Percentiles rank a stretch among this genome's conserved stretches.
These are phyloP conservation scores for Vanrija humicola DNA, from an alignment of 1,284 basidiomycete species.

Conservation along the genomic window DNA sequence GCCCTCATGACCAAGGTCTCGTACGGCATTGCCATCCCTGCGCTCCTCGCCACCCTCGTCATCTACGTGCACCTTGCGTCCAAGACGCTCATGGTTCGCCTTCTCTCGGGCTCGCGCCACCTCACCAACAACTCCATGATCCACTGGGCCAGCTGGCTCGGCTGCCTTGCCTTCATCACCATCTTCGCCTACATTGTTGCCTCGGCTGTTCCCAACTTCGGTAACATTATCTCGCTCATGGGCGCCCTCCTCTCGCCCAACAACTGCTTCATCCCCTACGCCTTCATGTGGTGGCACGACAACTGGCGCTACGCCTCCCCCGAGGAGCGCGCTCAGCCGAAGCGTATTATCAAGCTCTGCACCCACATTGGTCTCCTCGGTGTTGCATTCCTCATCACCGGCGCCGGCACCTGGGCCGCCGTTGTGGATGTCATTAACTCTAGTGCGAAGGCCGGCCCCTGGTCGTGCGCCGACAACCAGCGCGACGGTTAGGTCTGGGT, in stretches of 20 bases:
- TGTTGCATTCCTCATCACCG: slow-evolving; percentile 27
- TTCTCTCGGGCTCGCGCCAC: slow-evolving; percentile 58
- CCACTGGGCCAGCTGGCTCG: slow-evolving; percentile 59
- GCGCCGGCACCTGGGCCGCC: slow-evolving; percentile 26
- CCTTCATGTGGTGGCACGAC: slow-evolving; percentile 35
- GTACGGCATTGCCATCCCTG: slow-evolving; percentile 45
- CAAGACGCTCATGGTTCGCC: slow-evolving; percentile 61
- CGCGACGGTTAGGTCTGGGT: too few species aligned
- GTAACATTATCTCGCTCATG: slow-evolving; percentile 25
- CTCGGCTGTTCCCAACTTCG: slow-evolving; percentile 23
- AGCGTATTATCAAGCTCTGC: background rate
- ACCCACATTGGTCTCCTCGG: slow-evolving; percentile 2
- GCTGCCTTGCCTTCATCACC: slow-evolving; percentile 41
- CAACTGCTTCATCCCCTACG: slow-evolving; percentile 15
- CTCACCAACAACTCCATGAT: slow-evolving; percentile 57
- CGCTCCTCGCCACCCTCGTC: slow-evolving; percentile 19
- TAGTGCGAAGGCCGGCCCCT: slow-evolving; percentile 7
- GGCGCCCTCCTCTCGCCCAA: slow-evolving; percentile 23
- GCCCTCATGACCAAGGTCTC: slow-evolving; percentile 30
- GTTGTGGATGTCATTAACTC: slow-evolving; percentile 18
- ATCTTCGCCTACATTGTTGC: slow-evolving; percentile 17
- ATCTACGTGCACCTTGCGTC: slow-evolving; percentile 46
- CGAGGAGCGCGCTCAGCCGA: background rate
- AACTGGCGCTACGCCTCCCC: slow-evolving; percentile 14
- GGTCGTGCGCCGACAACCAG: slow-evolving; percentile 24